Base-by-base conservation (phyloP, 495 filamentous ascomycete genomes). In the Talaromyces ruber region DNA sequence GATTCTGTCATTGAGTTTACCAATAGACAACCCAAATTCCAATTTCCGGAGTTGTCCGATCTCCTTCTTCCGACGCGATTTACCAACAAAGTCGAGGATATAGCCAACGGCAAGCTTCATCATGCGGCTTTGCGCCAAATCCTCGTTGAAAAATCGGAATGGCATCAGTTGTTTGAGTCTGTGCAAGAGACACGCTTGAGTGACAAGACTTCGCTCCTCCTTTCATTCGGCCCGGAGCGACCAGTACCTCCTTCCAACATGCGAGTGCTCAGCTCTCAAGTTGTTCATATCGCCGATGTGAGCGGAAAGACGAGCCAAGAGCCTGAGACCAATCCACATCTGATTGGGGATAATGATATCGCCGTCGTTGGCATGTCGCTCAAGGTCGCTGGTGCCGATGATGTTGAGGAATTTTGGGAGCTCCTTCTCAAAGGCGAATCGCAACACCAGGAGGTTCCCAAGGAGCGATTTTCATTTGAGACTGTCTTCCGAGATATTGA, bases 321-420 rank as follows among this genome's bases (percentile, higher is more conserved):
- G 3, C n/a, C 39, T 2, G 39, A 53, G 14, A 53, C 51, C 8
- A 57, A 57, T n/a, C 50, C 47, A 52, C 6, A 30, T 34, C 56
- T 59, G 14, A 34, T 25, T 14, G 21, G 29, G 8, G 70, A 74
- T n/a, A 64, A 69, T 37, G 77, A 74, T 26, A 79, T 84, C 57
- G 82, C 82, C 1, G 71, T 84, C 7, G 67, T 84, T 22, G 81
- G 82, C 1, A 82, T 83, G 79, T 71, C 80, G 0, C 72, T 70
- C 59, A 75, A 79, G 1, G 69, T 78, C 0, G 72, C 81, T 6
- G 82, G 81, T 1, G 81, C 81, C 1, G 71, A 81, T 16, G 70
- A 79, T 47, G 43, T 79, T 1, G 70, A 74, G 0, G 74, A 82
- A 21, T 80, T 81, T 58, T 80, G 74, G 74, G 32, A 76, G 0